Evolutionary conservation across 1,284 basidiomycete genomes (phyloP), one percentile per base, ranked within the genome.

Genomic region (Sphagnurus paluster): DNA sequence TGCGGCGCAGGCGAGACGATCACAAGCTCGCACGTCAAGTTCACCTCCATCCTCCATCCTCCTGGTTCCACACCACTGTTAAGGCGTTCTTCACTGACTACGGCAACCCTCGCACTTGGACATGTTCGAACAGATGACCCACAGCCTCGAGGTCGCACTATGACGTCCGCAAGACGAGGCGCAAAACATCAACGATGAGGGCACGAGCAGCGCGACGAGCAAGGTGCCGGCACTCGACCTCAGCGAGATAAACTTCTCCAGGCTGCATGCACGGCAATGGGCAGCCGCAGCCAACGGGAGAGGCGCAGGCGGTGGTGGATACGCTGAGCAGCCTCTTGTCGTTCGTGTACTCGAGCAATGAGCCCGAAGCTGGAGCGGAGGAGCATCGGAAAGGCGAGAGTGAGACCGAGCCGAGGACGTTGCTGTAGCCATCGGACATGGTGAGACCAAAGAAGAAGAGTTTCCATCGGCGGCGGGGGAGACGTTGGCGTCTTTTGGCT

Each of bases 31-130:
- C 84, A 86, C 50, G 72, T 96, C 43, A 95, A 99, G 66, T 75
- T 99, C 19, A 88, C 87, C 0, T 89, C 90, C n/a, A 96, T 98
- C 92, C 85, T 99, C 42, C 94, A 98, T 69, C 97, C 94, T 4
- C 82, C 98, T 23, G 94, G 95, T 3, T 96, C 93, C 2, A 98
- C 96, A 0, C 79, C 39, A 99, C 96, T 1, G 73, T 95, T 51
- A 78, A 87, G 55, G 75, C 78, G 5, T 96, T 94, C 77, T 98
- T 88, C 69, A 80, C 73, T 5, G 76, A 80, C 5, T 80, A 77
- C 60, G 75, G 77, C 55, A 92, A 93, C 70, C 77, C 6, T 75
- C 84, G 0, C 76, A 79, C 3, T 69, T 74, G 17, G 93, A 87
- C 52, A 88, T 85, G 0, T 68, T 90, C 21, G 84, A 90, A 35